Conservation (phyloP, 257 asterid species). For the Ophiorrhiza pumila region DNA sequence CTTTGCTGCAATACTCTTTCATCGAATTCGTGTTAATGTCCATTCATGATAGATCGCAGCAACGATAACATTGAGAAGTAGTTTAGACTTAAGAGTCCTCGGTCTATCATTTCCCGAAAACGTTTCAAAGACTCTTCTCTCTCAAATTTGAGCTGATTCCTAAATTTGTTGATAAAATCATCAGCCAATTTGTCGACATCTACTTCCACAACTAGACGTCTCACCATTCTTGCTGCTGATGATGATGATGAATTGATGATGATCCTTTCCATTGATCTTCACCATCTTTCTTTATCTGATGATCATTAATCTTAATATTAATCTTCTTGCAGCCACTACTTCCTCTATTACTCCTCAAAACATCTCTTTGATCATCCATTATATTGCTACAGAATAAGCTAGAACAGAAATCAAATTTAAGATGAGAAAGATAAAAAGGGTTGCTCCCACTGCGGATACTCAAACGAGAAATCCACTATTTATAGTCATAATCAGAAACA, state of each 20-base stretch:
- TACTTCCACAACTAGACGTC: conserved; percentile 23
- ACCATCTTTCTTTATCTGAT: neutral
- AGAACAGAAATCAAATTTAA: neutral
- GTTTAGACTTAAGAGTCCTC: conserved; percentile 17
- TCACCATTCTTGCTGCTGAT: conserved; percentile 3
- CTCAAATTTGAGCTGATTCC: conserved; percentile 41
- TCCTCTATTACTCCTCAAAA: neutral
- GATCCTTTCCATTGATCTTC: no score
- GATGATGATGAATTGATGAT: no score
- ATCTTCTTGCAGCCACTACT: neutral
- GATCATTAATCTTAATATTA: neutral
- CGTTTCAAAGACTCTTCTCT: conserved; percentile 38
- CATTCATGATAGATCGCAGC: no score
- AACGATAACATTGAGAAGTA: no score
- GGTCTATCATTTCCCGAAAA: conserved; percentile 22
- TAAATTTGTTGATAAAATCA: conserved; percentile 48
- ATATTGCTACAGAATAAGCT: neutral
- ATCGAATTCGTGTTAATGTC: no score
- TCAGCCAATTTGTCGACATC: conserved; percentile 46
- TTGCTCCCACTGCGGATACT: neutral
- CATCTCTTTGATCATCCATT: conserved; percentile 29
- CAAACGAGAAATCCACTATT: neutral
- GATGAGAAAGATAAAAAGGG: neutral
- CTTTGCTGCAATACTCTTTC: no score
- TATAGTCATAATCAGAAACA: neutral